Conservation (phyloP, 495 filamentous ascomycete species). For the Penicillium lagena region DNA sequence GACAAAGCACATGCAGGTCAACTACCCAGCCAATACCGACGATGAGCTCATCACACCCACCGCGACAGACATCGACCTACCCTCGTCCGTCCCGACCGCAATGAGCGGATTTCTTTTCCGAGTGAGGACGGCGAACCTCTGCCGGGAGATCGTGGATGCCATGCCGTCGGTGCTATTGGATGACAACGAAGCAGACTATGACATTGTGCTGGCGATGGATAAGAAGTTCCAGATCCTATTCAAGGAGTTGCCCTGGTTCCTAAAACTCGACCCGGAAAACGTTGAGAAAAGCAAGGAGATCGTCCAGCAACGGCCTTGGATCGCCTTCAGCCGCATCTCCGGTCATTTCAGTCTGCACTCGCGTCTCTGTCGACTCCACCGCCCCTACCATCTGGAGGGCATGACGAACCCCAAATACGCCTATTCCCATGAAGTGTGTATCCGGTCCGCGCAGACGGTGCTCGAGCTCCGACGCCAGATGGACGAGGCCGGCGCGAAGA, state of each 20-base stretch:
- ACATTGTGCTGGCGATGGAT: conserved; percentile 17
- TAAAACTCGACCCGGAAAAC: conserved; percentile 13
- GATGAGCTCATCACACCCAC: conserved; percentile 15
- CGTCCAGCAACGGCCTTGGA: conserved; percentile 16
- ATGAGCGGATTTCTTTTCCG: conserved; percentile 19
- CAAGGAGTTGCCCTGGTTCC: conserved; percentile 14
- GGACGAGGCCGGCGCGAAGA: conserved; percentile 12
- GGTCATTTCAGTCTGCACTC: conserved; percentile 18
- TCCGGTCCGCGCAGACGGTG: conserved; percentile 20
- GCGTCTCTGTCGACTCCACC: conserved; percentile 23
- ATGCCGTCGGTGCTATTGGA: conserved; percentile 16
- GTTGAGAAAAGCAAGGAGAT: conserved; percentile 13
- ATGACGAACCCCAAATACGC: conserved; percentile 19
- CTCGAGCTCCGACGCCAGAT: conserved; percentile 19
- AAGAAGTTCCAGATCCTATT: conserved; percentile 10
- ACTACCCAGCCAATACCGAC: conserved; percentile 21
- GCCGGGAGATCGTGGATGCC: conserved; percentile 23
- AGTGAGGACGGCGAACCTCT: conserved; percentile 15
- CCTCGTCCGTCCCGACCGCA: conserved; percentile 12
- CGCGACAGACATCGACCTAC: conserved; percentile 3
- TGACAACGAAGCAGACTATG: conserved; percentile 14
- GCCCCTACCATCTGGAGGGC: conserved; percentile 21
- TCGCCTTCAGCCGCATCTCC: conserved; percentile 15
- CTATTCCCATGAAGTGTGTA: conserved; percentile 19
- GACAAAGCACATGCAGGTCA: conserved; percentile 25